phyloP scores from a whole-genome alignment of 2,329 filamentous ascomycete genomes.

The Aspergillus brasiliensis region DNA sequence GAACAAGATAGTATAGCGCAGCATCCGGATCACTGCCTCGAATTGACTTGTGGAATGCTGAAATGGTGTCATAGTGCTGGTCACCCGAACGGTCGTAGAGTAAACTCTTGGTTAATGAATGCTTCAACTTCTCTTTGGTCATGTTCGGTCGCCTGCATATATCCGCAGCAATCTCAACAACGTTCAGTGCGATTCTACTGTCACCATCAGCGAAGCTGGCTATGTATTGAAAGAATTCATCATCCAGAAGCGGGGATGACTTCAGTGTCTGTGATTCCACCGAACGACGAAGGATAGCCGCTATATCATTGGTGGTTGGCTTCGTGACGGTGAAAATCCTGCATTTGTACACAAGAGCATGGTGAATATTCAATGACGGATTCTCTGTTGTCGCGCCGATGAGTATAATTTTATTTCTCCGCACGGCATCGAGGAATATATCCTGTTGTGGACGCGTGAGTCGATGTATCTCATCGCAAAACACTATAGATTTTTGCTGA shows the following conservation, averaged over 20 bases:
- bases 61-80: slow-evolving; percentile 97
- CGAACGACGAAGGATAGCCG: slow-evolving; percentile 69
- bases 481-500: slow-evolving; percentile 89
- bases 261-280: not conserved
- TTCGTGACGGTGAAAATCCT: slow-evolving; percentile 84
- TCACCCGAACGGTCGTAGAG: slow-evolving; percentile 95
- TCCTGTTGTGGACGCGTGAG: slow-evolving; percentile 94
- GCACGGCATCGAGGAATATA: slow-evolving; percentile 89
- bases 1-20: slow-evolving; percentile 87
- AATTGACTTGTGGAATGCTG: slow-evolving; percentile 93
- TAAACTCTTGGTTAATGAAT: slow-evolving; percentile 82
- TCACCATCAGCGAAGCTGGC: slow-evolving; percentile 89
- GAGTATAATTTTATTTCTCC: slow-evolving; percentile 84
- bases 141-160: slow-evolving; percentile 66
- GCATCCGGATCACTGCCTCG: slow-evolving; percentile 86
- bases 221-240: slow-evolving; percentile 77
- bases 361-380: slow-evolving; percentile 89
- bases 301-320: slow-evolving; percentile 70
- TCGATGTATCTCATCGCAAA: slow-evolving; percentile 94
- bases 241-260: slow-evolving; percentile 62
- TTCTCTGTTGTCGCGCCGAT: slow-evolving; percentile 98
- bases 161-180: slow-evolving; percentile 85
- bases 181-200: slow-evolving; percentile 86
- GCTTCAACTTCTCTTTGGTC: slow-evolving; percentile 76
- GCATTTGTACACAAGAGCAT: slow-evolving; percentile 83